A percentile compares a stretch with the other conserved stretches of the same genome.
phyloP scores from a whole-genome alignment of 2,329 filamentous ascomycete species.

The Verticillium nubilum region DNA sequence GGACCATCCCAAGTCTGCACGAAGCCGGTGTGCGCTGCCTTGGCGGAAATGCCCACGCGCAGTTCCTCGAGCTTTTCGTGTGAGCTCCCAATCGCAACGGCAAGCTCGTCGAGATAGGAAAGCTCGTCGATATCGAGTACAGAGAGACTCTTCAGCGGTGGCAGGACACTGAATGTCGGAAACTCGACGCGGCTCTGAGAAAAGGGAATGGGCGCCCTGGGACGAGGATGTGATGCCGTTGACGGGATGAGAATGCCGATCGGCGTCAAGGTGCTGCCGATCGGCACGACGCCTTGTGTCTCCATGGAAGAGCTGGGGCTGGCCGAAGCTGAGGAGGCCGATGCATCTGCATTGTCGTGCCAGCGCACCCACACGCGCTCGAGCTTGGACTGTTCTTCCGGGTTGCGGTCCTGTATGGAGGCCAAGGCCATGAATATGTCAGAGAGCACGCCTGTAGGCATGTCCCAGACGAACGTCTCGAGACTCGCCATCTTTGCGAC shows the following conservation, averaged over 20 bases:
- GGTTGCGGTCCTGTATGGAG: slow-evolving; percentile 58
- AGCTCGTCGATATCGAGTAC: slow-evolving; percentile 79
- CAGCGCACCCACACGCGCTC: slow-evolving; percentile 76
- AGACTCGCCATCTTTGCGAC: slow-evolving; percentile 78
- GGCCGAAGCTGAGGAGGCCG: slow-evolving; percentile 26
- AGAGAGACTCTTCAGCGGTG: slow-evolving; percentile 66
- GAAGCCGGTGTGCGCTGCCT: slow-evolving; percentile 43
- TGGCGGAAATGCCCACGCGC: slow-evolving; percentile 63
- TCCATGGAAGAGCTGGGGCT: slow-evolving; percentile 13
- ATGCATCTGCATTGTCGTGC: slow-evolving; percentile 64
- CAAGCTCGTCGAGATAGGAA: slow-evolving; percentile 80
- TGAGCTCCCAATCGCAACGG: slow-evolving; percentile 68
- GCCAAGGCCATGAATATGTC: slow-evolving; percentile 78
- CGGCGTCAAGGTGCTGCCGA: slow-evolving; percentile 32
- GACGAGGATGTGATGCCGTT: slow-evolving; percentile 21
- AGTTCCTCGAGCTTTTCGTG: slow-evolving; percentile 62
- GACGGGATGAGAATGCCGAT: slow-evolving; percentile 32
- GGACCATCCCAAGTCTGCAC: slow-evolving; percentile 58
- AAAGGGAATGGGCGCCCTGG: slow-evolving; percentile 36
- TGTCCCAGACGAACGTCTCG: slow-evolving; percentile 82
- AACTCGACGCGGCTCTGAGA: slow-evolving; percentile 62
- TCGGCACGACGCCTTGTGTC: slow-evolving; percentile 17
- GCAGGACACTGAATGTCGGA: slow-evolving; percentile 73
- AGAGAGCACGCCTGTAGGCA: slow-evolving; percentile 77
- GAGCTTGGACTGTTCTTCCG: slow-evolving; percentile 57